Conservation (phyloP, 176 grass and related monocot species). For the Hordeum marinum region DNA sequence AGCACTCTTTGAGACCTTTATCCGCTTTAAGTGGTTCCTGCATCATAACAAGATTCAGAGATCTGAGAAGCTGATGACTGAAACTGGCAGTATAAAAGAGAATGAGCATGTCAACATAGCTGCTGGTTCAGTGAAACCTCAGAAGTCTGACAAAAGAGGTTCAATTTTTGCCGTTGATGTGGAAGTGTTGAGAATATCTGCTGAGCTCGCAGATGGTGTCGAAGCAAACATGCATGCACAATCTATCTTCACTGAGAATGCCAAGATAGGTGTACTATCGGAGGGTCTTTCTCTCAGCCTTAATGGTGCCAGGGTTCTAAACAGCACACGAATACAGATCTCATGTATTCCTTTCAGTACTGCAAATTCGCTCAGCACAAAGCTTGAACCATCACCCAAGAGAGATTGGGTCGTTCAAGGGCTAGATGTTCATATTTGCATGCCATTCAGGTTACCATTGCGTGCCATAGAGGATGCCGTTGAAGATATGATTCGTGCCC, state of each 20-base stretch:
- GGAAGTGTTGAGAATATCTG: constrained; percentile 76
- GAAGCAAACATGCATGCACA: constrained; percentile 80
- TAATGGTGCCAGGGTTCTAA: constrained; percentile 89
- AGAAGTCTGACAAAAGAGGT: constrained; percentile 51
- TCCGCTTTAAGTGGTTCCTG: constrained; percentile 59
- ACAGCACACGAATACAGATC: constrained; percentile 86
- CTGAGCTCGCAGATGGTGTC: constrained; percentile 88
- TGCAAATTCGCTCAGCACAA: constrained; percentile 54
- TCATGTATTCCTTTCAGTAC: constrained; percentile 69
- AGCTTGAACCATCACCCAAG: constrained; percentile 46
- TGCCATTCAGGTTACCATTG: constrained; percentile 89
- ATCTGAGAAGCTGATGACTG: constrained; percentile 39
- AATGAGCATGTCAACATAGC: constrained; percentile 32
- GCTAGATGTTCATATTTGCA: constrained; percentile 86
- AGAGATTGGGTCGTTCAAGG: constrained; percentile 93
- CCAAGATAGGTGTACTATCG: constrained; percentile 83
- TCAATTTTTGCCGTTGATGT: constrained; percentile 93
- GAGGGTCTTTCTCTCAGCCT: constrained; percentile 86
- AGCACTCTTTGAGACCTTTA: constrained; percentile 69
- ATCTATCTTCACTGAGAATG: constrained; percentile 99
- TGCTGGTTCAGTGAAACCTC: constrained; percentile 38
- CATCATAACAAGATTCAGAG: constrained; percentile 52
- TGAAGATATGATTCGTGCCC: constrained; percentile 84
- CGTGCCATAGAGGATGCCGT: constrained; percentile 97
- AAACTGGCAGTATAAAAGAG: constrained; percentile 33